Conservation (phyloP, 768 basidiomycete genomes). For the Lanmaoa pseudosensibilis region DNA sequence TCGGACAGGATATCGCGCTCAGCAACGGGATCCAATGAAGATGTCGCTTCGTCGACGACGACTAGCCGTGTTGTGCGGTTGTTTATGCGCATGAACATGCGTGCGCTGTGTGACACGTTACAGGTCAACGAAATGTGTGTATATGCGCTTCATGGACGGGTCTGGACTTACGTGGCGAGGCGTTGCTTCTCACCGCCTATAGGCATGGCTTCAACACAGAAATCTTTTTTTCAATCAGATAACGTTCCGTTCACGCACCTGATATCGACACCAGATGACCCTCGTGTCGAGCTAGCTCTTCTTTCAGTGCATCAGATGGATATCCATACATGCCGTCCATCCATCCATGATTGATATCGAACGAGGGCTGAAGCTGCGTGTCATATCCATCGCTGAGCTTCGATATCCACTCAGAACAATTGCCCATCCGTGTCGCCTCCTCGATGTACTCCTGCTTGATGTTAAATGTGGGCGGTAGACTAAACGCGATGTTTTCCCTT, state of each 20-base stretch:
- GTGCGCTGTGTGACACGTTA: constrained; percentile 35
- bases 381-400: constrained; percentile 33
- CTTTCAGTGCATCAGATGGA: constrained; percentile 22
- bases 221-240: background rate
- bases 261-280: constrained; percentile 25
- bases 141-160: background rate
- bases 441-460: constrained; percentile 21
- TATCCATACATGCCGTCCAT: constrained; percentile 17
- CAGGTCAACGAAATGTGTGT: background rate
- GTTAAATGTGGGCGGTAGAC: constrained; percentile 18
- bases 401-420: constrained; percentile 33
- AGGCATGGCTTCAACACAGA: background rate
- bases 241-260: constrained; percentile 8
- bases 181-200: constrained; percentile 49
- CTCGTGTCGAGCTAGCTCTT: constrained; percentile 23
- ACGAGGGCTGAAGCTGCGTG: constrained; percentile 32
- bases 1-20: constrained; percentile 49
- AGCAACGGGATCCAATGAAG: constrained; percentile 53
- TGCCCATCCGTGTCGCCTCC: constrained; percentile 35
- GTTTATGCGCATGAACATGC: constrained; percentile 43
- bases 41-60: constrained; percentile 59
- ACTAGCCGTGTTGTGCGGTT: constrained; percentile 43
- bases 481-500: constrained; percentile 42
- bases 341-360: constrained; percentile 22
- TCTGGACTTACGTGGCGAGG: constrained; percentile 44